Base-by-base conservation (phyloP, 2,329 filamentous ascomycete species). In the Fusarium graminum region DNA sequence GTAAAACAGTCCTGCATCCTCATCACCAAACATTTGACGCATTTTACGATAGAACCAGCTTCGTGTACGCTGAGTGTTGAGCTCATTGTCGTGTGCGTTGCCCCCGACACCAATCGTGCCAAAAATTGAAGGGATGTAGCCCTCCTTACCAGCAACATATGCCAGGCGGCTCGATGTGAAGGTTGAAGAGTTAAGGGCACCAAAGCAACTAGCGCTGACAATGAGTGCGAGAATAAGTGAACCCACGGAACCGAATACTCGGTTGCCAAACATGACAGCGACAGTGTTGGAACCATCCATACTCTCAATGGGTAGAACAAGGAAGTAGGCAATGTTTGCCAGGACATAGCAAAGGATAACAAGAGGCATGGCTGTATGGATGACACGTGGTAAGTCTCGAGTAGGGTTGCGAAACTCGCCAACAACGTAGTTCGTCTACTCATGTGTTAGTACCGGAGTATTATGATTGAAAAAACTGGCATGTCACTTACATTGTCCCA, bases 341-440 rank as follows among this genome's bases (percentile, higher is more conserved):
- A 98, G 84, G 30, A 98, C 83, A 78, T 98, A 99, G 72, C 87
- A 92, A 28, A 93, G 76, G 65, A 99, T 98, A 58, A 99, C 94
- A 42, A 97, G 82, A 3, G 95, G 94, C 86, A 99, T 95, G 14
- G 94, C 94, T 1, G 94, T 97, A 80, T 99, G 95, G 57, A 99
- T 97, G 26, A 97, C 94, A 22, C 93, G 89, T 1, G 95, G 95
- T 11, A 99, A 88, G 76, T 99, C 95, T 65, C 93, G 89, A 45
- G 87, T 86, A 1, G 95, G 93, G 74, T 97, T 94, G 73, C 93
- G 91, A 81, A 99, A 98, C 79, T 99, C 95, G 72, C 94, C 95
- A 1, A 96, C 93, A 8, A 99, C 95, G 74, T 97, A 99, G 79
- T 97, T 99, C 65, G 94, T 97, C 92, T 95, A 66, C 4, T 10